These are phyloP conservation scores for Pneumocystis oryctolagi DNA, from an alignment of 1,139 yeast genomes.

Conservation along the genomic window DNA sequence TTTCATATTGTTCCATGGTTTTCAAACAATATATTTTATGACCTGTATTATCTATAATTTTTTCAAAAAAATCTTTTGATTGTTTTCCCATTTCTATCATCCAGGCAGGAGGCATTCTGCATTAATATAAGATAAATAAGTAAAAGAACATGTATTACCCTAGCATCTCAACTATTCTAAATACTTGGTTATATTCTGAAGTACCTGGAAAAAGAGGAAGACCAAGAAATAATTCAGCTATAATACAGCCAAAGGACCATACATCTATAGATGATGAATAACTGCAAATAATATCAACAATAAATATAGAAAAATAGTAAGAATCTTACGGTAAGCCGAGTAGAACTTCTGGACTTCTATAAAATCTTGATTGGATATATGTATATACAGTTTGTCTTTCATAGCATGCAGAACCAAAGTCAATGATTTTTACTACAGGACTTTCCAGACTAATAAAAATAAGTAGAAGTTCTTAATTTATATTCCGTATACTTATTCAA, in stretches of 20 bases:
- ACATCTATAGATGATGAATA: constrained; percentile 80
- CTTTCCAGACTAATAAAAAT: constrained; percentile 38
- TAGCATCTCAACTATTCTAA: constrained; percentile 66
- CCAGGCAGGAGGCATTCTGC: constrained; percentile 64
- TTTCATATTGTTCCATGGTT: constrained; percentile 43
- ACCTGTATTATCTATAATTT: constrained; percentile 27
- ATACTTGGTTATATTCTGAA: constrained; percentile 80
- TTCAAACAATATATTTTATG: constrained; percentile 35
- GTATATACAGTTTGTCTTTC: constrained; percentile 82
- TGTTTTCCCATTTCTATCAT: constrained; percentile 94
- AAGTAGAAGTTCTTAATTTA: not conserved
- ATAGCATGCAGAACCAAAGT: constrained; percentile 93
- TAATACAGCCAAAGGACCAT: constrained; percentile 97
- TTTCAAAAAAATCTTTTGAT: constrained; percentile 52
- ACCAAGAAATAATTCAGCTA: constrained; percentile 85
- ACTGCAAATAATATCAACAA: not conserved
- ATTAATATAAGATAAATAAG: not conserved
- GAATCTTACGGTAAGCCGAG: constrained; percentile 51
- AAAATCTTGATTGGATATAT: constrained; percentile 88
- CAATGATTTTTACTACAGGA: constrained; percentile 83
- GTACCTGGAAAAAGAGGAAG: constrained; percentile 91
- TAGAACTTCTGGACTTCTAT: constrained; percentile 89
- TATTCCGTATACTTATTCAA: constrained; percentile 34
- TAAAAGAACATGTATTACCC: constrained; percentile 29
- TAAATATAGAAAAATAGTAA: not conserved